Percentiles rank a stretch among this genome's conserved stretches.
phyloP scores from a whole-genome alignment of 2,329 filamentous ascomycete genomes.

The Colletotrichum zoysiae region DNA sequence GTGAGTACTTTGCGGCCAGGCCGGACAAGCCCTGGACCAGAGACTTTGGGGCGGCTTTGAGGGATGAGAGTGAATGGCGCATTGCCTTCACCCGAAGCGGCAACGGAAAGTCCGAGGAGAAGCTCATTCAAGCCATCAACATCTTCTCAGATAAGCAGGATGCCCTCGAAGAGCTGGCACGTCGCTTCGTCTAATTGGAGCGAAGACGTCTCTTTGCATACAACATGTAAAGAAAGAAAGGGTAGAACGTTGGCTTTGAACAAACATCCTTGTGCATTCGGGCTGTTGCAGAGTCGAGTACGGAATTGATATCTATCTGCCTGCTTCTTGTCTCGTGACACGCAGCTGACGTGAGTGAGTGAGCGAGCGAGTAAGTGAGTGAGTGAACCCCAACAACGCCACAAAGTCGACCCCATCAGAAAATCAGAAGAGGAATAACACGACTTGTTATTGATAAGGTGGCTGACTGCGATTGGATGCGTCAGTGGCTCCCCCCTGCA shows the following conservation, averaged over 20 bases:
- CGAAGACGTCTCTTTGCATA: background rate
- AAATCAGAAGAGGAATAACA: constrained; percentile 4
- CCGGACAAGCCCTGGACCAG: constrained; percentile 45
- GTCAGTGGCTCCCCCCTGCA: constrained; percentile 9
- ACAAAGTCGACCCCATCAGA: background rate
- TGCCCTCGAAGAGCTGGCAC: constrained; percentile 57
- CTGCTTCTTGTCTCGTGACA: background rate
- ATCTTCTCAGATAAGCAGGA: constrained; percentile 70
- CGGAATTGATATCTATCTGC: no score
- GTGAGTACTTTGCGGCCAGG: constrained; percentile 48
- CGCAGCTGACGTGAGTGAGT: background rate
- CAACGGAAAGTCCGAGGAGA: constrained; percentile 62
- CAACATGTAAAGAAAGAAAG: no score
- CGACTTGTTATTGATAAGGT: constrained; percentile 28
- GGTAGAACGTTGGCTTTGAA: background rate
- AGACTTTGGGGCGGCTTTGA: constrained; percentile 44
- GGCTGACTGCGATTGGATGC: constrained; percentile 30
- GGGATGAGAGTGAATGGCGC: constrained; percentile 62
- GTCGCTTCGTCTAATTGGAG: constrained; percentile 13
- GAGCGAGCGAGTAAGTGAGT: background rate
- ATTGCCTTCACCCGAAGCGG: constrained; percentile 63
- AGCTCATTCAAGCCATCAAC: constrained; percentile 67
- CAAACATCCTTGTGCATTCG: background rate
- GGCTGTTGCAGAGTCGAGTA: background rate
- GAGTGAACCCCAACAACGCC: background rate